Evolutionary conservation across 129 eudicot species (phyloP), one percentile per base, ranked within the genome.

Genomic region (Flaveria sonorensis): DNA sequence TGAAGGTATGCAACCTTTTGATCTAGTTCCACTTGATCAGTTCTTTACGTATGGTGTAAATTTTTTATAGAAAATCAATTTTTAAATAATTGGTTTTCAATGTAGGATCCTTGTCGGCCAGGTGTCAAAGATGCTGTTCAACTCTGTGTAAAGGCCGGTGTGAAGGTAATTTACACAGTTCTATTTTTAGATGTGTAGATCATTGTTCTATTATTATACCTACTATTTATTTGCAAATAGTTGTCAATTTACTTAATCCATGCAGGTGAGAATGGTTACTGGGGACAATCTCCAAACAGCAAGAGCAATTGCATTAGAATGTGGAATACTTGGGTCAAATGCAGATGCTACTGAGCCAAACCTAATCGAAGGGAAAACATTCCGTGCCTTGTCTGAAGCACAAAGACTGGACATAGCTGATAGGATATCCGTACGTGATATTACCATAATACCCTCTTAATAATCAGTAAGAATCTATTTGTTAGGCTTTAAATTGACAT

Each of bases 71-170:
- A 70, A 16, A 7, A 66, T 66, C 9, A 18, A n/a, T 9, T 8
- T 16, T 72, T 39, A 18, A 30, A 32, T 52, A 30, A n/a, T 1
- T 65, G 51, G n/a, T 77, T 57, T 75, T 28, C 59, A 14, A 20
- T n/a, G 74, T 77, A 93, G 98, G 98, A 93, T 84, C 98, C 98
- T n/a, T 93, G 98, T 76, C 97, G 98, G 48, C 86, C 91, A 1
- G 90, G 96, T 73, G 98, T 93, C 32, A 90, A 72, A 81, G 82
- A 87, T 32, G 92, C 98, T 39, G 97, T 93, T 60, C 85, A 90
- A 70, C 81, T 93, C 53, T 93, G 98, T 53, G 80, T 60, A 42
- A 77, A 87, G n/a, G 98, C 98, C 47, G 98, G 98, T 59, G 96
- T 93, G 11, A 93, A 93, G 97, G 98, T 93, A 80, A 26, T 43